phyloP scores from a whole-genome alignment of 148 eudicot species.

The Nyssa sinensis region DNA sequence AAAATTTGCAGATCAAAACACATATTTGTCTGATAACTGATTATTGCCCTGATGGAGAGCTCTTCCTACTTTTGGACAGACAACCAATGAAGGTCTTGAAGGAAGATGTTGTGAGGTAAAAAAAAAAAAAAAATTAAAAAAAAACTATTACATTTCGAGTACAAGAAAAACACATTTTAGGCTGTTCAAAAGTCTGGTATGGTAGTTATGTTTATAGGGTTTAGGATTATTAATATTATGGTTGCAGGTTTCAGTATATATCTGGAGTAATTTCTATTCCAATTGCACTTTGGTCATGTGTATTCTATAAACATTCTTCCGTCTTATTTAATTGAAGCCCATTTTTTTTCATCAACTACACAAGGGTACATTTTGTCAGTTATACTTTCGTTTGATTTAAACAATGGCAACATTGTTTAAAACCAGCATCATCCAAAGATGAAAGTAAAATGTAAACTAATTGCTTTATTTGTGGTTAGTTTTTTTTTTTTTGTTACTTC shows the following conservation, averaged over 20 bases:
- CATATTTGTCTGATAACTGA: constrained; percentile 95
- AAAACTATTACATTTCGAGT: neutral
- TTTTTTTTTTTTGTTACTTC: too few species aligned
- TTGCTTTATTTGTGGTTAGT: too few species aligned
- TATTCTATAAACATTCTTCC: too few species aligned
- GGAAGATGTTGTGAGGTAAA: constrained; percentile 91
- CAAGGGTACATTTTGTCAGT: too few species aligned
- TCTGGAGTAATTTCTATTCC: neutral
- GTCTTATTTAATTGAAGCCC: too few species aligned
- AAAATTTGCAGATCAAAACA: constrained; percentile 69
- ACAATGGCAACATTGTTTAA: too few species aligned
- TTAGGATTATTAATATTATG: neutral
- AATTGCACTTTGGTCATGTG: neutral
- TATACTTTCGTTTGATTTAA: too few species aligned
- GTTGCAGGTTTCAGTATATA: neutral
- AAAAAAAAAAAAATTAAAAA: too few species aligned
- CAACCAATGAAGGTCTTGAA: constrained; percentile 85
- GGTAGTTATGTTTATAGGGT: neutral
- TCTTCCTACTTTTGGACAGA: constrained; percentile 76
- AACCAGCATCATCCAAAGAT: too few species aligned
- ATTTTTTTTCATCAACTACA: too few species aligned
- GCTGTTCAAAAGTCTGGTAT: too few species aligned
- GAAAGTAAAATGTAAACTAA: too few species aligned
- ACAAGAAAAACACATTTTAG: neutral
- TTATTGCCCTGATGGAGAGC: constrained; percentile 94